Evolutionary conservation across 805 yeast genomes (phyloP).

Genomic region (Myxozyma neotropica): DNA sequence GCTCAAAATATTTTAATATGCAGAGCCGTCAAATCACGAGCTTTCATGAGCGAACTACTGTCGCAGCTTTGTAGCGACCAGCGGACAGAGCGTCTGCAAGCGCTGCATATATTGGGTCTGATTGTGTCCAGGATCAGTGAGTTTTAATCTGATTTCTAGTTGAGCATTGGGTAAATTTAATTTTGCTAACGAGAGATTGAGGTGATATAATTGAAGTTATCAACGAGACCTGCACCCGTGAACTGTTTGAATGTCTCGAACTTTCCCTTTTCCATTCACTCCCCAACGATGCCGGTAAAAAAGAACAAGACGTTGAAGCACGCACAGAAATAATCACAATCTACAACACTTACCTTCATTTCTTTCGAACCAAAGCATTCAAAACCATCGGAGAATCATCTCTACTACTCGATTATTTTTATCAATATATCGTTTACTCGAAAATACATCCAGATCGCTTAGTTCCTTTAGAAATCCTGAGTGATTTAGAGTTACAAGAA

Average conservation of each 20-base stretch:
- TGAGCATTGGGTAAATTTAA: neutral
- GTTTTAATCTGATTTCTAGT: neutral
- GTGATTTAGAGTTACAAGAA: constrained; percentile 3
- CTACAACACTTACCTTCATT: constrained; percentile 8
- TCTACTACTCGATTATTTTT: constrained; percentile 13
- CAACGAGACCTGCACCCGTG: constrained; percentile 5
- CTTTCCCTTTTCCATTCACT: constrained; percentile 1
- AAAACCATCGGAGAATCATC: neutral
- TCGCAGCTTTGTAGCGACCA: neutral
- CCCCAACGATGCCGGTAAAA: neutral
- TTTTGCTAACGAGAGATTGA: neutral
- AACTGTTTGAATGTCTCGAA: constrained; percentile 1
- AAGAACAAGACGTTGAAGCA: constrained; percentile 6
- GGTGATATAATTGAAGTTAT: neutral
- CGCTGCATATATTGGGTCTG: neutral
- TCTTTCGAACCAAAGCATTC: neutral
- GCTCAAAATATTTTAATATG: neutral
- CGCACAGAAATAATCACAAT: constrained; percentile 11
- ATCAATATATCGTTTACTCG: constrained; percentile 1
- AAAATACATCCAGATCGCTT: neutral
- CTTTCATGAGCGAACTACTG: neutral
- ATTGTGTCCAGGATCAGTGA: constrained; percentile 1
- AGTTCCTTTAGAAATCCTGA: constrained; percentile 2
- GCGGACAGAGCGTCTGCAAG: constrained; percentile 1
- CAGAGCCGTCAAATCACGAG: neutral